A percentile compares a stretch with the other conserved stretches of the same genome.
These are phyloP conservation scores for Pyronema omphalodes DNA, from an alignment of 495 filamentous ascomycete genomes.

Conservation along the genomic window DNA sequence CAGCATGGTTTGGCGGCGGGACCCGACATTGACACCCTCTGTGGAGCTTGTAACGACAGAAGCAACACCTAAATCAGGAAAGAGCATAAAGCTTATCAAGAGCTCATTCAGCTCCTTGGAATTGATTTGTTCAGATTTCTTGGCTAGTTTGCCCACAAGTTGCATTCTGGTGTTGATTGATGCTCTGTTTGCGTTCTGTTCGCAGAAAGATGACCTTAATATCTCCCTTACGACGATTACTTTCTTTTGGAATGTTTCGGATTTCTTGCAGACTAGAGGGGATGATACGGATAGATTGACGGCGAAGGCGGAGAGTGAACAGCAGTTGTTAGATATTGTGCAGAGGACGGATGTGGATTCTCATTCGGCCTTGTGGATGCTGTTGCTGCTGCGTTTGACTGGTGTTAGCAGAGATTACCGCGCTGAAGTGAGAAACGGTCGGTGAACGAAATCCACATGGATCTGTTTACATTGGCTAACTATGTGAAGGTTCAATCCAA, in stretches of 20 bases:
- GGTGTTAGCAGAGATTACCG: slow-evolving; percentile 58
- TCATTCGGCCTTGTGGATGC: slow-evolving; percentile 59
- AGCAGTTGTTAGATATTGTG: slow-evolving; percentile 33
- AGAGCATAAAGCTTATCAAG: slow-evolving; percentile 45
- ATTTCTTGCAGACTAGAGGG: slow-evolving; percentile 41
- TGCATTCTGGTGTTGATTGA: slow-evolving; percentile 74
- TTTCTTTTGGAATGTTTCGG: slow-evolving; percentile 87
- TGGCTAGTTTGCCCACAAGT: slow-evolving; percentile 54
- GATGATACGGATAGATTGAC: slow-evolving; percentile 24
- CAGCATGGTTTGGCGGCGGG: slow-evolving; percentile 23
- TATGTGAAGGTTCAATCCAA: slow-evolving; percentile 47
- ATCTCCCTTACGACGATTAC: slow-evolving; percentile 87
- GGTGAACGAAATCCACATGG: slow-evolving; percentile 7
- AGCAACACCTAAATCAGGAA: slow-evolving; percentile 35
- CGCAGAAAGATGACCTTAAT: slow-evolving; percentile 80
- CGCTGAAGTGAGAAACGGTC: slow-evolving; percentile 74
- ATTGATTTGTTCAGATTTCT: slow-evolving; percentile 85
- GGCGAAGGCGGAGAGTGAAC: slow-evolving; percentile 31
- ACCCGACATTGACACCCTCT: slow-evolving; percentile 14
- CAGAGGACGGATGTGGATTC: slow-evolving; percentile 34
- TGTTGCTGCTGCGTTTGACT: slow-evolving; percentile 60
- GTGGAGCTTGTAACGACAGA: slow-evolving; percentile 9
- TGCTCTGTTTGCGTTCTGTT: slow-evolving; percentile 70
- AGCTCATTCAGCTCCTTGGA: slow-evolving; percentile 76
- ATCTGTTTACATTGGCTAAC: slow-evolving; percentile 1